Conservation (phyloP, 1,139 yeast genomes). For the Suhomyces panamericanus region DNA sequence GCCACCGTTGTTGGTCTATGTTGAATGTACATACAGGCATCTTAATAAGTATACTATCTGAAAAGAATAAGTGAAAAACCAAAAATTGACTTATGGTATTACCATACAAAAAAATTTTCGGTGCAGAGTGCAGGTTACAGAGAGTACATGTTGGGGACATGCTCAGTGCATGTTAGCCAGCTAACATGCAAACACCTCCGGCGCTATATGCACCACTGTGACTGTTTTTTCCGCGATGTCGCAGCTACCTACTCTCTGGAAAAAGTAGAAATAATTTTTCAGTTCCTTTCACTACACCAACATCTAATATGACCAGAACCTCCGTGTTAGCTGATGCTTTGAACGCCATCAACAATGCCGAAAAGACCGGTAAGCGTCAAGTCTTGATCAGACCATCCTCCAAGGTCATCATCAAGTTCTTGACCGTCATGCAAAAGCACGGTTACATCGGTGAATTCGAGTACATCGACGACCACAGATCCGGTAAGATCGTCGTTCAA, state of each 20-base stretch:
- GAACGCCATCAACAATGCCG: slow-evolving; percentile 98
- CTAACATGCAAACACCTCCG: background rate
- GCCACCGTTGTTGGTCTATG: background rate
- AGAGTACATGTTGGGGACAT: slow-evolving; percentile 1
- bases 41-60: slow-evolving; percentile 18
- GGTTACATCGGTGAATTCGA: slow-evolving; percentile 98
- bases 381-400: slow-evolving; percentile 98
- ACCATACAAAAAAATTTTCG: slow-evolving; percentile 14
- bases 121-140: background rate
- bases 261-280: slow-evolving; percentile 8
- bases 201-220: slow-evolving; percentile 8
- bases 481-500: slow-evolving; percentile 96
- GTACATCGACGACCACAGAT: slow-evolving; percentile 98
- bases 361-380: slow-evolving; percentile 99
- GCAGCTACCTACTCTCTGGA: slow-evolving; percentile 2
- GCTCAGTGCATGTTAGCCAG: background rate
- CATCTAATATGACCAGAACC: slow-evolving; percentile 84
- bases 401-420: slow-evolving; percentile 95
- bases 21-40: slow-evolving; percentile 30
- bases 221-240: slow-evolving; percentile 13
- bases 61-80: slow-evolving; percentile 10
- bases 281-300: slow-evolving; percentile 10
- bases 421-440: slow-evolving; percentile 97
- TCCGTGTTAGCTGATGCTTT: slow-evolving; percentile 99
- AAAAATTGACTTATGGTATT: background rate